Percentiles rank a stretch among this genome's conserved stretches.
These are phyloP conservation scores for Sphagnum fallax DNA, from an alignment of 228 moss, liverwort and hornwort species.

Conservation along the genomic window DNA sequence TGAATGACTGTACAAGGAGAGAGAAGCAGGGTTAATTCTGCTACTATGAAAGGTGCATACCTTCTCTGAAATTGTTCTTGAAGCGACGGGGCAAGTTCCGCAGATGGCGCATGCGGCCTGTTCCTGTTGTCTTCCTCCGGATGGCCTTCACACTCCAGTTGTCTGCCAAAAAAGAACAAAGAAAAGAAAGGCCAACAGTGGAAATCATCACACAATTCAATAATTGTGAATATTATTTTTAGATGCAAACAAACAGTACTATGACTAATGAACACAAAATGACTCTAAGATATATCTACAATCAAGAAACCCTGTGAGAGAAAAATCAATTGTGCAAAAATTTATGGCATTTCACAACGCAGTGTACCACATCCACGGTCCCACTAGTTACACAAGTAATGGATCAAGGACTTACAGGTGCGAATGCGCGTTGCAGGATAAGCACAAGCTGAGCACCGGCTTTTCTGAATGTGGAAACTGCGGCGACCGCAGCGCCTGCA, in stretches of 20 bases:
- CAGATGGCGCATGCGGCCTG: constrained; percentile 74
- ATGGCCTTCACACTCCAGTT: constrained; percentile 90
- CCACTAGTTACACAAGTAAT: too few species aligned
- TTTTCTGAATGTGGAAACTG: constrained; percentile 94
- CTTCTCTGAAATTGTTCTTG: constrained; percentile 81
- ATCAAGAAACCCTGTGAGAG: too few species aligned
- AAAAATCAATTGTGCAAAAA: too few species aligned
- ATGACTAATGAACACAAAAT: too few species aligned
- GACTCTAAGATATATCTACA: too few species aligned
- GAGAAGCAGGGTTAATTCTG: too few species aligned
- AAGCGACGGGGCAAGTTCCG: constrained; percentile 73
- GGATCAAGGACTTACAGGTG: constrained; percentile 45
- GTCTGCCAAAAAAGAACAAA: constrained; percentile 18
- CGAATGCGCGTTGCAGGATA: constrained; percentile 84
- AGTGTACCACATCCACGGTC: too few species aligned
- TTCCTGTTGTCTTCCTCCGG: constrained; percentile 77
- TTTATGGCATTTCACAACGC: too few species aligned
- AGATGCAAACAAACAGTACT: not conserved
- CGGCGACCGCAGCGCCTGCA: constrained; percentile 93
- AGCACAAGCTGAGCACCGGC: constrained; percentile 91
- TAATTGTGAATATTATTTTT: not conserved
- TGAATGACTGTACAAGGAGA: not conserved
- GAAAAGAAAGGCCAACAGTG: not conserved
- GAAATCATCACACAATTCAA: not conserved
- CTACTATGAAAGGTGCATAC: constrained; percentile 13